Percentiles rank a stretch among this genome's conserved stretches.
phyloP scores from a whole-genome alignment of 495 filamentous ascomycete genomes.

The Tirmania nivea region DNA sequence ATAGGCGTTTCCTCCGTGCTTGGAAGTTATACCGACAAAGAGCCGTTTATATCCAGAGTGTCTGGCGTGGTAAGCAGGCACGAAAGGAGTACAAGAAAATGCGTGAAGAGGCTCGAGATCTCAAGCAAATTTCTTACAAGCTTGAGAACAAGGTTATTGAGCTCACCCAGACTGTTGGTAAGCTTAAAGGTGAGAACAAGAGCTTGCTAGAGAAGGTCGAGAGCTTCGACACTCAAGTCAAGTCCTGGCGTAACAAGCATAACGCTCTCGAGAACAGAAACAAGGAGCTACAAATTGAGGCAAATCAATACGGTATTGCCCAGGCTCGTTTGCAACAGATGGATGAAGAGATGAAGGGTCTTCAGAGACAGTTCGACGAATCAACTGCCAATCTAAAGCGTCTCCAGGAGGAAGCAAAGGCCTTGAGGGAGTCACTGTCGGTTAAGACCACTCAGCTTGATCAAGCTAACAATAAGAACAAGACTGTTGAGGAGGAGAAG shows the following conservation, averaged over 20 bases:
- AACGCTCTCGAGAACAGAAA: constrained; percentile 74
- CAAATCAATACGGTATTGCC: constrained; percentile 90
- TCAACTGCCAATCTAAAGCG: constrained; percentile 70
- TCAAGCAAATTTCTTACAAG: constrained; percentile 98
- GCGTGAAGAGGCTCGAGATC: constrained; percentile 85
- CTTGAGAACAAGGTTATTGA: constrained; percentile 98
- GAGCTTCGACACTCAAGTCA: constrained; percentile 88
- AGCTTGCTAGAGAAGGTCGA: constrained; percentile 69
- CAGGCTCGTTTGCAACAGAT: constrained; percentile 69
- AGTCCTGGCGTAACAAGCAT: constrained; percentile 79
- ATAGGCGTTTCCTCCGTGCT: constrained; percentile 43
- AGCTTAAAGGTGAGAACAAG: constrained; percentile 85
- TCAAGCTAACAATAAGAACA: constrained; percentile 42
- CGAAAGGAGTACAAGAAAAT: constrained; percentile 66
- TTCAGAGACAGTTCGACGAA: constrained; percentile 74
- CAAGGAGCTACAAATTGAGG: constrained; percentile 86
- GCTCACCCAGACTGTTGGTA: constrained; percentile 78
- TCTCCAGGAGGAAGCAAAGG: constrained; percentile 76
- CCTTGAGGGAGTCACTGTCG: constrained; percentile 55
- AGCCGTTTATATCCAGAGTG: constrained; percentile 71
- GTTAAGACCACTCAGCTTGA: constrained; percentile 58
- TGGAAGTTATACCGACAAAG: constrained; percentile 82
- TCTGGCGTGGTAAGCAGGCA: constrained; percentile 76
- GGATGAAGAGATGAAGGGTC: constrained; percentile 80
- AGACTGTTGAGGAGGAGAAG: constrained; percentile 62